Evolutionary conservation across 371 early-diverging fungal species (phyloP), one percentile per base, ranked within the genome.

Genomic region (Mortierella sp.): DNA sequence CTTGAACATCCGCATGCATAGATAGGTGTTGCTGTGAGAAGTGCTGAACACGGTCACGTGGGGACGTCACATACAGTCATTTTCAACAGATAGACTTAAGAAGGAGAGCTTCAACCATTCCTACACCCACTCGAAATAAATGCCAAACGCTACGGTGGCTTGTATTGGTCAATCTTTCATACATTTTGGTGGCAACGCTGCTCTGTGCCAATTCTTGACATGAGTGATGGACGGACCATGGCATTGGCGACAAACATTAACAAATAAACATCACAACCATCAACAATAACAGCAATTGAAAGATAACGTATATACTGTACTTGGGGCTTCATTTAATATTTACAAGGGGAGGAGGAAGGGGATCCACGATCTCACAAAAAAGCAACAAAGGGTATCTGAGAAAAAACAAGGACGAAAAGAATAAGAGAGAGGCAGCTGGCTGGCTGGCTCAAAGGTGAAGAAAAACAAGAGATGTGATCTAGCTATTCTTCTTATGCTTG

Each of bases 11-110:
- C 57, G 42, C 54, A 42, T 47, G 73, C 26, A 24, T 26, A 19
- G 5, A 26, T 34, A 38, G 63, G 58, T 58, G 0, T 38, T 10
- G 28, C 44, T 70, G 34, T 13, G 63, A 24, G 45, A 54, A 31
- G 45, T 34, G 70, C 19, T 34, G 19, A 3, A 34, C 52, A 34
- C 44, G n/a, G 63, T 57, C 74, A 74, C 74, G 74, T 74, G 74
- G 72, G n/a, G 38, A 38, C 34, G 47, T 70, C 82, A 82, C 82
- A 82, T 82, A 82, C 82, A 82, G 82, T 55, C 82, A 82, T 82
- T 82, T 82, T 83, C 50, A 76, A 83, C n/a, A 74, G 72, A 72
- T 58, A 80, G 77, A 76, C 77, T 79, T 73, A 68, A 77, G 76
- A 76, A 72, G 74, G 83, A 77, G 77, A 74, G 68, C 74, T 75